Evolutionary conservation across 192 early-diverging fungal species (phyloP).

Genomic region (Podila verticillata): DNA sequence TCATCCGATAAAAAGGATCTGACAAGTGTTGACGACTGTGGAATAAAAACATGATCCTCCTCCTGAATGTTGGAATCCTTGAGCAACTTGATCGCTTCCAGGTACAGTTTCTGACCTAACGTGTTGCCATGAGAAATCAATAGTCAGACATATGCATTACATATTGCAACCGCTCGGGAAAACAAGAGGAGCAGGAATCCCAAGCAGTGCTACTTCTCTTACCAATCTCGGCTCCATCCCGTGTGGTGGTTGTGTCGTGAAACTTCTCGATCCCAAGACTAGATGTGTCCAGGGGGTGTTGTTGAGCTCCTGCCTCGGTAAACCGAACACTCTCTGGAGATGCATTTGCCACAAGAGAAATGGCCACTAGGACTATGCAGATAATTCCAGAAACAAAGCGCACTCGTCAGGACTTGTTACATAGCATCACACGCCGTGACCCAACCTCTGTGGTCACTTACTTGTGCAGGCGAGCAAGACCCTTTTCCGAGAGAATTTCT

Average conservation of each 20-base stretch:
- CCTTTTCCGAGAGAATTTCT: slow-evolving; percentile 21
- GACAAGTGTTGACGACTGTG: slow-evolving; percentile 24
- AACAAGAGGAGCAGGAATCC: no score
- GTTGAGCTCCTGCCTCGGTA: background rate
- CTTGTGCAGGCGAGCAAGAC: slow-evolving; percentile 38
- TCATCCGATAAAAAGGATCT: slow-evolving; percentile 34
- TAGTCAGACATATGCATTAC: background rate
- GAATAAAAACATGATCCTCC: slow-evolving; percentile 35
- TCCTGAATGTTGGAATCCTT: slow-evolving; percentile 10
- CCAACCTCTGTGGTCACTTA: slow-evolving; percentile 1
- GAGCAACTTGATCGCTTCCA: slow-evolving; percentile 27
- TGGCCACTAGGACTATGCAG: background rate
- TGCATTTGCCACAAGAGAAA: background rate
- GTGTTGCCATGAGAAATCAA: background rate
- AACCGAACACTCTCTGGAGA: background rate
- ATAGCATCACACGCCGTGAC: no score
- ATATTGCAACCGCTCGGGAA: background rate
- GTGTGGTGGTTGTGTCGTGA: background rate
- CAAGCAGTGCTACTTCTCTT: background rate
- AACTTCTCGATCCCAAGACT: background rate
- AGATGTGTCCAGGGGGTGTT: background rate
- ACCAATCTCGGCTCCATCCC: background rate
- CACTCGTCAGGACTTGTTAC: no score
- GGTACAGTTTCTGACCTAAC: slow-evolving; percentile 26
- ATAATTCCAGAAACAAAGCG: no score